Evolutionary conservation across 257 asterid genomes (phyloP), one percentile per base, ranked within the genome.

Genomic region (Primulina huaijiensis): DNA sequence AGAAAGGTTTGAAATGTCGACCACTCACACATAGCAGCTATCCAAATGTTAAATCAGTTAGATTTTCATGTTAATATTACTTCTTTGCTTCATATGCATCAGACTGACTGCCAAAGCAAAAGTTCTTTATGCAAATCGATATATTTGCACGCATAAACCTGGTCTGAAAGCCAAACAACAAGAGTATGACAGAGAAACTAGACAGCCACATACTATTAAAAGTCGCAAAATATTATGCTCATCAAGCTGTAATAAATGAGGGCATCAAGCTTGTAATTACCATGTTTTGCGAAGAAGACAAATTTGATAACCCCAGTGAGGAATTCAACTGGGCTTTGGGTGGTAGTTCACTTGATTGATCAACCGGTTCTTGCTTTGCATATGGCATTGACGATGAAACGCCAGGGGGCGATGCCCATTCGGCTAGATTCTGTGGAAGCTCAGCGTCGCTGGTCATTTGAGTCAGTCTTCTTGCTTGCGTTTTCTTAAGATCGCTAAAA

Each of bases 351-450:
- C 77, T 84, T 57, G 87, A 82, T 72, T 83, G 98, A 65, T 92
- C 98, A 68, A 65, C 23, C 27, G 88, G 88, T 80, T 92, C 96
- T 73, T 80, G 89, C 80, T 92, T 92, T 30, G 85, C 91, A 82
- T 79, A 83, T 37, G 75, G 37, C 81, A 68, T 64, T 35, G 95
- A 83, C 30, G 89, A 76, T 52, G 82, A 67, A 64, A 38, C 70
- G 52, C 82, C 82, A 74, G 76, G 38, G 40, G 86, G 67, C 30
- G 82, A 65, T 61, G 79, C 76, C 88, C 85, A 78, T 67, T 78
- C 83, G 58, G 73, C 75, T 65, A 78, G 81, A 73, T 78, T 80
- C 74, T 82, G 89, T 56, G 71, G 85, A 74, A 78, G 40, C 2
- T 77, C 73, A 34, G 79, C 66, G 78, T 76, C 80, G 81, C 78